Evolutionary conservation across 805 yeast species (phyloP).

Genomic region (Kuraishia ogatae): DNA sequence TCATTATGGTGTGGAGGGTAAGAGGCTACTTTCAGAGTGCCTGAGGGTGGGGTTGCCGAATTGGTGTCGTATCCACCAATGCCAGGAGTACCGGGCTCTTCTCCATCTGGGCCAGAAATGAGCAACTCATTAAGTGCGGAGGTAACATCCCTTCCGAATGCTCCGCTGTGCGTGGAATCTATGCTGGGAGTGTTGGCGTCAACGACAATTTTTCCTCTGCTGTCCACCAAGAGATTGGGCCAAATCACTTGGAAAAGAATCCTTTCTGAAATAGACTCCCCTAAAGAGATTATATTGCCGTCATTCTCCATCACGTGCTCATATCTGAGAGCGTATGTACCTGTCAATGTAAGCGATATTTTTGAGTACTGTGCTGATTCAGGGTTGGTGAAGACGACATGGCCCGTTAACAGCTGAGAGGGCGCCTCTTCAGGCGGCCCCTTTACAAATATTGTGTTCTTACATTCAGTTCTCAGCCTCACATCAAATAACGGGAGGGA

Average conservation of each 20-base stretch:
- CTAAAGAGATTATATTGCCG: neutral
- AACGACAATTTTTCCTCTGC: slow-evolving; percentile 27
- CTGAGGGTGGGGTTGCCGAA: neutral
- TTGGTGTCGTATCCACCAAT: neutral
- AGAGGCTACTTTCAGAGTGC: neutral
- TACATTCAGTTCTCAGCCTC: slow-evolving; percentile 17
- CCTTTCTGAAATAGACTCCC: slow-evolving; percentile 11
- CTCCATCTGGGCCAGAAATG: neutral
- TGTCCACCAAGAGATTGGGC: slow-evolving; percentile 34
- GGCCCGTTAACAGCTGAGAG: slow-evolving; percentile 33
- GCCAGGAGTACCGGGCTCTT: neutral
- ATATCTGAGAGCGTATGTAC: slow-evolving; percentile 34
- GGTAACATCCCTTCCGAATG: slow-evolving; percentile 23
- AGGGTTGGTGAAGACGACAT: slow-evolving; percentile 35
- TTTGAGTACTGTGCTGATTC: slow-evolving; percentile 30
- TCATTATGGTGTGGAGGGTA: neutral
- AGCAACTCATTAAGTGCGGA: slow-evolving; percentile 9
- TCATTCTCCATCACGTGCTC: slow-evolving; percentile 25
- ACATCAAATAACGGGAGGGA: neutral
- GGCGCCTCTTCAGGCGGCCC: slow-evolving; percentile 39
- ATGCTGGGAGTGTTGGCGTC: neutral
- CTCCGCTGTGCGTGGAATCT: slow-evolving; percentile 16
- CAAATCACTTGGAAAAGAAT: slow-evolving; percentile 35
- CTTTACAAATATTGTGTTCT: slow-evolving; percentile 30
- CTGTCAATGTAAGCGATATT: slow-evolving; percentile 30